Conservation (phyloP, 2,329 filamentous ascomycete species). For the Apiospora pterosperma region DNA sequence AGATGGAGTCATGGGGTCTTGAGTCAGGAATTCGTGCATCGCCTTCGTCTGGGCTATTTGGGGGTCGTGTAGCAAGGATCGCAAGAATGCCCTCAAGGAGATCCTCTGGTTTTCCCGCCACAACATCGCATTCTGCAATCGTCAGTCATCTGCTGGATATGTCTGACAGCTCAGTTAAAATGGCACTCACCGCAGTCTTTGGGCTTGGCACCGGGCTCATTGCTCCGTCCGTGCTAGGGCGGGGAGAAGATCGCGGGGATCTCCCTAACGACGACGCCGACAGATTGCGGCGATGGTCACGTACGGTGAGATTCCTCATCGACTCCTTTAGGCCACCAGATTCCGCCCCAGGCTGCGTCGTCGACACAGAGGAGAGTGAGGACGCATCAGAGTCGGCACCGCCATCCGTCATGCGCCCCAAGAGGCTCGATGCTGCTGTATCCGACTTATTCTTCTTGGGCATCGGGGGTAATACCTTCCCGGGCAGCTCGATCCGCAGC, state of each 20-base stretch:
- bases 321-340: constrained; percentile 27
- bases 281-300: constrained; percentile 35
- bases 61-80: constrained; percentile 78
- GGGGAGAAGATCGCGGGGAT: constrained; percentile 32
- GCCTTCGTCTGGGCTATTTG: constrained; percentile 80
- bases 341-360: constrained; percentile 36
- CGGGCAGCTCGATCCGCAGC: constrained; percentile 80
- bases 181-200: constrained; percentile 24
- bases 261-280: constrained; percentile 32
- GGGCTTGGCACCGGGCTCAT: constrained; percentile 23
- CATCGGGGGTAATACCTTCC: constrained; percentile 80
- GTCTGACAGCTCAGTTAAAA: neutral
- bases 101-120: constrained; percentile 89
- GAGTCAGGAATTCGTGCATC: constrained; percentile 78
- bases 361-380: constrained; percentile 78
- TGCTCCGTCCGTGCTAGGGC: constrained; percentile 41
- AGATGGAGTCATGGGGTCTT: constrained; percentile 67
- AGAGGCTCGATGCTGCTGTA: constrained; percentile 58
- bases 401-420: constrained; percentile 46
- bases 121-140: constrained; percentile 52
- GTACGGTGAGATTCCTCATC: constrained; percentile 40
- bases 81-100: constrained; percentile 85
- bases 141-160: constrained; percentile 27
- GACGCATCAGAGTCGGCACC: constrained; percentile 72
- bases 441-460: constrained; percentile 90